These are phyloP conservation scores for Fraxinus pennsylvanica DNA, from an alignment of 257 asterid species.

Conservation along the genomic window DNA sequence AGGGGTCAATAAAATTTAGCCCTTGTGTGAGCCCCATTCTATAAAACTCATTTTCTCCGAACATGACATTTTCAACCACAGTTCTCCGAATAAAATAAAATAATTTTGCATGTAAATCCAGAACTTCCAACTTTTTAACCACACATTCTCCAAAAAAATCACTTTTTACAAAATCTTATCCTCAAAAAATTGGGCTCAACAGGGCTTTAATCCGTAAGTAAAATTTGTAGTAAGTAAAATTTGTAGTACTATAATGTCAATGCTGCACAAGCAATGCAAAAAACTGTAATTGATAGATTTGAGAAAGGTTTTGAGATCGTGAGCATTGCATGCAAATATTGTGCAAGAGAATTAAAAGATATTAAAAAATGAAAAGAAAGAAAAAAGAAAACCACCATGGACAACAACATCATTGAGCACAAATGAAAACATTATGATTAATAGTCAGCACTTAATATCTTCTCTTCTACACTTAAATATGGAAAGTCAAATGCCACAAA, in stretches of 20 bases:
- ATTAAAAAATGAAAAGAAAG: neutral
- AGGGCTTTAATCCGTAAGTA: neutral
- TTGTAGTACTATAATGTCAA: neutral
- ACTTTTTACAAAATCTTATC: no score
- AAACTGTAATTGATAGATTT: neutral
- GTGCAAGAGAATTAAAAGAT: conserved; percentile 6
- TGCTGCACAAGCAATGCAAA: conserved; percentile 10
- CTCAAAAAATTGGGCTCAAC: no score
- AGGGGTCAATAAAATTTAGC: conserved; percentile 9
- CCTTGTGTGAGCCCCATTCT: no score
- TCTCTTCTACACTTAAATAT: conserved; percentile 1
- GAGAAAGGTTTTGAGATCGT: conserved; percentile 20
- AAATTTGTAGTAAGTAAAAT: neutral
- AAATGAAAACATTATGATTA: neutral
- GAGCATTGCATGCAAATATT: conserved; percentile 18
- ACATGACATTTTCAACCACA: no score
- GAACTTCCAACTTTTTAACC: no score
- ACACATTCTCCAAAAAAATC: no score
- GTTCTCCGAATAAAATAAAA: no score
- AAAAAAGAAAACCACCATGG: neutral
- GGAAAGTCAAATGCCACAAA: conserved; percentile 7
- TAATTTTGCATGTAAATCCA: no score
- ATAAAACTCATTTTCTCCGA: no score
- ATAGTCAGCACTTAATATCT: conserved; percentile 4
- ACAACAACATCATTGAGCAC: neutral